phyloP scores from a whole-genome alignment of 2,329 filamentous ascomycete genomes.

The Plenodomus tracheiphilus region DNA sequence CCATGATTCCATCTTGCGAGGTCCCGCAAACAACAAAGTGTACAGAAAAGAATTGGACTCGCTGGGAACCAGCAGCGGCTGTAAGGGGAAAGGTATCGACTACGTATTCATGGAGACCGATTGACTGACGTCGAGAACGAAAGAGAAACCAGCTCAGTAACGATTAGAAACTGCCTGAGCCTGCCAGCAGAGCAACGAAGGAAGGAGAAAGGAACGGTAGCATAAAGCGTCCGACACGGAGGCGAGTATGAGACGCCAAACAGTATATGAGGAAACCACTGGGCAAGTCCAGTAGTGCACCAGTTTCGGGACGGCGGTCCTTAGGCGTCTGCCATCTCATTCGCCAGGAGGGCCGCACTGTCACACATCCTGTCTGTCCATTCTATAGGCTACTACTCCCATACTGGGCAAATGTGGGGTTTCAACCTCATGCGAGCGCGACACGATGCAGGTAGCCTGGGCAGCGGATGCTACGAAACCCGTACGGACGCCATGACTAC shows the following conservation, averaged over 20 bases:
- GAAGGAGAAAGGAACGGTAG: conserved; percentile 42
- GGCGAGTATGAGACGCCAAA: conserved; percentile 44
- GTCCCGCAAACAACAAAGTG: conserved; percentile 26
- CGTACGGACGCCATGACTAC: conserved; percentile 27
- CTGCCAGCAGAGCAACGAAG: conserved; percentile 46
- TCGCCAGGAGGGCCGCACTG: conserved; percentile 34
- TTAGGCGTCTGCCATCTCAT: conserved; percentile 43
- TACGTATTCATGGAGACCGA: conserved; percentile 45
- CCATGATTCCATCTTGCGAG: conserved; percentile 46
- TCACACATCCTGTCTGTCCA: conserved; percentile 25
- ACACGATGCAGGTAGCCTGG: conserved; percentile 26
- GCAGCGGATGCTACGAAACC: conserved; percentile 38
- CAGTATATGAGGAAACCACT: conserved; percentile 44
- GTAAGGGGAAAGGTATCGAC: conserved; percentile 30
- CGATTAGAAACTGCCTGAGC: conserved; percentile 42
- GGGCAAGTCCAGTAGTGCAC: conserved; percentile 35
- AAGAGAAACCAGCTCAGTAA: conserved; percentile 41
- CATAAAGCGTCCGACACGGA: conserved; percentile 43
- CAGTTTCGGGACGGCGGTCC: conserved; percentile 45
- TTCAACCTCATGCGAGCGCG: conserved; percentile 42
- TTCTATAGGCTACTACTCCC: conserved; percentile 31
- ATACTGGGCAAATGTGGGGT: conserved; percentile 38
- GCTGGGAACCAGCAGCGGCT: conserved; percentile 48
- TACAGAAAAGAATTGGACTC: conserved; percentile 36
- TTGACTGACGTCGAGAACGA: conserved; percentile 38